These are phyloP conservation scores for Aspergillus sp. DNA, from an alignment of 2,329 filamentous ascomycete genomes.

Conservation along the genomic window DNA sequence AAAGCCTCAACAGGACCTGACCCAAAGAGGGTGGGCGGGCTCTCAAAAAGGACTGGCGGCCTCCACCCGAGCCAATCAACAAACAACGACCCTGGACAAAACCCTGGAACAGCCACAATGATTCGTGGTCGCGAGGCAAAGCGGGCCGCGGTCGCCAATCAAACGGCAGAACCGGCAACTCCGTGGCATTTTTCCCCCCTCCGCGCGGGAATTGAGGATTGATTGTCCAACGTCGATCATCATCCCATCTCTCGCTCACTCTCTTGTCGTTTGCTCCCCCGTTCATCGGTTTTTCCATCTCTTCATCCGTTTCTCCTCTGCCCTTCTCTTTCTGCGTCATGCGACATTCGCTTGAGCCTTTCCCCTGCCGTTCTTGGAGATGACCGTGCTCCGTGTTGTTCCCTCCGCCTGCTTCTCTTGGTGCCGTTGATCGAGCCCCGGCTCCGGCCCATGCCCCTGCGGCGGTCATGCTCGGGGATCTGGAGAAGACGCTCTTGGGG, in stretches of 20 bases:
- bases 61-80: not conserved
- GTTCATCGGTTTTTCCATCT: not conserved
- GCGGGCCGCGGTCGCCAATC: not conserved
- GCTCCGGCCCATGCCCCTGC: not conserved
- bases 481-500: not conserved
- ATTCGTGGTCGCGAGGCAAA: not conserved
- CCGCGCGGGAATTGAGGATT: too few species aligned
- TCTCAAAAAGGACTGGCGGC: not conserved
- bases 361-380: not conserved
- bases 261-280: not conserved
- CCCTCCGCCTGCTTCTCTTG: not conserved
- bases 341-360: not conserved
- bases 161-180: not conserved
- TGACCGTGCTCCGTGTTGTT: not conserved
- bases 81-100: not conserved
- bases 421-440: not conserved
- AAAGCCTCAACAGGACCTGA: too few species aligned
- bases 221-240: not conserved
- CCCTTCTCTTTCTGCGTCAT: not conserved
- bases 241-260: not conserved
- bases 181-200: too few species aligned
- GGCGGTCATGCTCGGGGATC: not conserved
- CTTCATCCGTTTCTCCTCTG: not conserved
- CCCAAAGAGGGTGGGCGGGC: not conserved
- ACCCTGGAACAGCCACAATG: not conserved